Percentiles rank a stretch among this genome's conserved stretches.
Evolutionary conservation across 768 basidiomycete species (phyloP).

Genomic region (Leccinum incarnatum): DNA sequence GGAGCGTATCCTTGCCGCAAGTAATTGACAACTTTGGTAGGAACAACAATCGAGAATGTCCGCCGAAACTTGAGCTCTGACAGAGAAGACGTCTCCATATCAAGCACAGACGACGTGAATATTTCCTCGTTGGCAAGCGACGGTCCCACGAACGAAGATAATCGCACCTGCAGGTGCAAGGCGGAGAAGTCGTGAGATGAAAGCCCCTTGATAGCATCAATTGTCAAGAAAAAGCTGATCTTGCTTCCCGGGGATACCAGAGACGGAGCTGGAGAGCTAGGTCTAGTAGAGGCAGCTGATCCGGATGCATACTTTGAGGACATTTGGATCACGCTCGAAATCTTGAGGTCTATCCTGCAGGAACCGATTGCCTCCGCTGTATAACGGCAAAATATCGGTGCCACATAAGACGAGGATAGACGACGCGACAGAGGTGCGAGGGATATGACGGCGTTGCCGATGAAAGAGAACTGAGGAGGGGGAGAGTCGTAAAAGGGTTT

Average conservation of each 20-base stretch:
- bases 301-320: slow-evolving; percentile 57
- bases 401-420: slow-evolving; percentile 67
- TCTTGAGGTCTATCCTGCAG: slow-evolving; percentile 82
- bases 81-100: slow-evolving; percentile 67
- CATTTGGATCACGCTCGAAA: slow-evolving; percentile 62
- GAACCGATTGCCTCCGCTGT: slow-evolving; percentile 95
- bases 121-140: slow-evolving; percentile 73
- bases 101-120: slow-evolving; percentile 70
- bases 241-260: slow-evolving; percentile 73
- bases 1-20: slow-evolving; percentile 76
- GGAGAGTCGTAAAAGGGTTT: slow-evolving; percentile 91
- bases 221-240: slow-evolving; percentile 77
- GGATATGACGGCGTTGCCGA: slow-evolving; percentile 83
- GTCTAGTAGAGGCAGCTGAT: slow-evolving; percentile 66
- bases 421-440: slow-evolving; percentile 77
- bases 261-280: slow-evolving; percentile 71
- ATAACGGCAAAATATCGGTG: slow-evolving; percentile 91
- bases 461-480: slow-evolving; percentile 87
- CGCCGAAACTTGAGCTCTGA: slow-evolving; percentile 84
- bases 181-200: slow-evolving; percentile 87
- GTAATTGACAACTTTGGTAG: slow-evolving; percentile 69
- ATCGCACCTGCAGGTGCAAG: slow-evolving; percentile 82
- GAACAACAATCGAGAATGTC: slow-evolving; percentile 74
- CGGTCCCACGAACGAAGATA: slow-evolving; percentile 83
- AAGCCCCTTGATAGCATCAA: slow-evolving; percentile 87